These are phyloP conservation scores for Trypanosoma rangeli DNA, from an alignment of 208 protist species.

Conservation along the genomic window DNA sequence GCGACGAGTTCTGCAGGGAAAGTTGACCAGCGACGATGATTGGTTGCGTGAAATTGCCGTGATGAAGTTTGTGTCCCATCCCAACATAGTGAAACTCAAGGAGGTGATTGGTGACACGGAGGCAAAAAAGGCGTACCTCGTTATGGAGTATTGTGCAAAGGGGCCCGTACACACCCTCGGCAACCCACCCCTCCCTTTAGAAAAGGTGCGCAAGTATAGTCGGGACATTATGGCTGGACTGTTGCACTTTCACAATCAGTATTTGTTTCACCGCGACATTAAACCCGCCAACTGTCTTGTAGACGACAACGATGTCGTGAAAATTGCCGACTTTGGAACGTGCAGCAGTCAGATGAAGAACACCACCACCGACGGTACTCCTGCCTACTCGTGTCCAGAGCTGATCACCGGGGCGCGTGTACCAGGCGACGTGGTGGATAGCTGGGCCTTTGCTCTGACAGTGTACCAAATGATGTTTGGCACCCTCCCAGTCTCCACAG, in stretches of 20 bases:
- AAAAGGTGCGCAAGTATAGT: conserved; percentile 56
- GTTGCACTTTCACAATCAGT: conserved; percentile 78
- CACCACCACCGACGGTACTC: conserved; percentile 57
- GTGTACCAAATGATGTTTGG: conserved; percentile 81
- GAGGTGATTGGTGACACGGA: conserved; percentile 96
- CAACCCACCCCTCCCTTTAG: conserved; percentile 45
- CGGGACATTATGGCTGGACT: conserved; percentile 60
- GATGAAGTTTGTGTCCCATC: conserved; percentile 96
- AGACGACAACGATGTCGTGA: conserved; percentile 56
- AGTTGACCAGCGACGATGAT: conserved; percentile 34
- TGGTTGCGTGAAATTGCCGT: conserved; percentile 94
- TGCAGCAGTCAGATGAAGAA: conserved; percentile 58
- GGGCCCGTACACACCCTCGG: conserved; percentile 74
- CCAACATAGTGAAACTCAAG: conserved; percentile 93
- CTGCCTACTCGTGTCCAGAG: conserved; percentile 85
- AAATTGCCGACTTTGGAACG: conserved; percentile 90
- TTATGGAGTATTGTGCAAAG: conserved; percentile 93
- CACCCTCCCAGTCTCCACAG: conserved; percentile 43
- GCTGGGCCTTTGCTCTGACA: conserved; percentile 91
- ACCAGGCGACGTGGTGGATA: conserved; percentile 76
- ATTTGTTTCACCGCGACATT: conserved; percentile 81
- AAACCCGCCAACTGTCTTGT: conserved; percentile 87
- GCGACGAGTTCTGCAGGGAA: conserved; percentile 9
- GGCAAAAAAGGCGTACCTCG: conserved; percentile 89
- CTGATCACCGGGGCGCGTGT: conserved; percentile 47